A percentile compares a stretch with the other conserved stretches of the same genome.
Evolutionary conservation across 495 filamentous ascomycete genomes (phyloP).

Genomic region (Pseudevernia furfuracea): DNA sequence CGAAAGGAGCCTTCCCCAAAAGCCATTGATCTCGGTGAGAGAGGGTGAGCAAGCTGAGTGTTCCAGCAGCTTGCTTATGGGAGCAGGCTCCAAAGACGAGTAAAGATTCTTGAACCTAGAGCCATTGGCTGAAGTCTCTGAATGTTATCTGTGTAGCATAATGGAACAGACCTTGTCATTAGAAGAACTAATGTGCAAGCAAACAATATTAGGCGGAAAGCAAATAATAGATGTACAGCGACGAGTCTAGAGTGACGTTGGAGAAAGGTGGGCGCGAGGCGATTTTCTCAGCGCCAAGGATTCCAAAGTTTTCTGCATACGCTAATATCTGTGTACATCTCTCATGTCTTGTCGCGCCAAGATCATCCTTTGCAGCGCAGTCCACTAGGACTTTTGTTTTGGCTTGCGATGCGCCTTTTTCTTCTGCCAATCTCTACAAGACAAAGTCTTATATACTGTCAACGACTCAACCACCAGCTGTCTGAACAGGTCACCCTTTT

Average conservation of each 20-base stretch:
- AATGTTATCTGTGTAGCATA: not conserved
- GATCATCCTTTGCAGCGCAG: not conserved
- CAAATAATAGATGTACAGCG: not conserved
- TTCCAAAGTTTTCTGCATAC: too few relatives aligned
- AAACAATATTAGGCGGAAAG: not conserved
- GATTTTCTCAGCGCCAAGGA: too few relatives aligned
- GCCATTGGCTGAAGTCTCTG: not conserved
- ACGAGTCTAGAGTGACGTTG: too few relatives aligned
- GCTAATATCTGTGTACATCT: too few relatives aligned
- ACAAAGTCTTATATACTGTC: slow-evolving; percentile 88
- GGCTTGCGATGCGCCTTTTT: slow-evolving; percentile 75
- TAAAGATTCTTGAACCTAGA: not conserved
- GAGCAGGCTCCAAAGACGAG: not conserved
- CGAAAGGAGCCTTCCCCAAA: slow-evolving; percentile 17
- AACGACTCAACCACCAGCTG: slow-evolving; percentile 50
- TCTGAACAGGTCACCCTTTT: slow-evolving; percentile 45
- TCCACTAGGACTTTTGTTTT: not conserved
- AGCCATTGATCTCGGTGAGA: slow-evolving; percentile 12
- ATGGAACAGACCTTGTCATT: not conserved
- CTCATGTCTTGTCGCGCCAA: too few relatives aligned
- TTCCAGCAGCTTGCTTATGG: slow-evolving; percentile 8
- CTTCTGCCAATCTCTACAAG: slow-evolving; percentile 89
- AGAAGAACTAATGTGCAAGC: not conserved
- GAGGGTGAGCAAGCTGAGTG: not conserved
- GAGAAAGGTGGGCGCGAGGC: too few relatives aligned